Base-by-base conservation (phyloP, 768 basidiomycete species). In the Tylopilus plumbeoviolaceoides region DNA sequence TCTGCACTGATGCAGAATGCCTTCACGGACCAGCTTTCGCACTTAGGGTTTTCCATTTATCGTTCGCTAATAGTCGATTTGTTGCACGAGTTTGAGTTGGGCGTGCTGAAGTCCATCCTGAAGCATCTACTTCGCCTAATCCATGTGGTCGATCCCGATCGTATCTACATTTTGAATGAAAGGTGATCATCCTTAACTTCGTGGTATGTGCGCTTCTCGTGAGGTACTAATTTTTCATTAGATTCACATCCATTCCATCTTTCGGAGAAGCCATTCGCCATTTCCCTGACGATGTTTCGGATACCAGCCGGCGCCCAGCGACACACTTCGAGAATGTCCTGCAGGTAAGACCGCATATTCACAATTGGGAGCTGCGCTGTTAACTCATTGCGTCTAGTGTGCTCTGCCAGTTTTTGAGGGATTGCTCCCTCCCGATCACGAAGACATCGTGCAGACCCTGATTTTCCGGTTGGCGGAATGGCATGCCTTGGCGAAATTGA, bases 321-420 rank as follows among this genome's bases (percentile, higher is more conserved):
- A 9, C 41, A 23, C 30, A 47, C 27, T 62, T 61, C 12, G 51
- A 58, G 28, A 25, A 58, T 33, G 7, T 58, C 9, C 54, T 62
- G 2, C 56, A 58, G 54, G 61, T 62, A 23, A 23, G 23, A 23
- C 23, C 23, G 23, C 23, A 23, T 23, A 23, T 23, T 23, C 23
- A 23, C 23, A 23, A 23, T 23, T 23, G 23, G 23, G 23, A 23
- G 23, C 5, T 23, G 23, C 23, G 23, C 23, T 23, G 23, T 23
- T 23, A 23, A 23, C 23, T 23, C 23, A 5, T 23, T 23, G 23
- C 23, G 5, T 23, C 23, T 23, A 23, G 23, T 23, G 23, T 7
- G 14, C 23, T 5, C 61, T 75, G 3, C 74, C 75, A 0, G 70
- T 62, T 0, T 74, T 76, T 28, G 71, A 77, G 7, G 73, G 69